Conservation (phyloP, 2,329 filamentous ascomycete genomes). For the Arthrobotrys conoides region DNA sequence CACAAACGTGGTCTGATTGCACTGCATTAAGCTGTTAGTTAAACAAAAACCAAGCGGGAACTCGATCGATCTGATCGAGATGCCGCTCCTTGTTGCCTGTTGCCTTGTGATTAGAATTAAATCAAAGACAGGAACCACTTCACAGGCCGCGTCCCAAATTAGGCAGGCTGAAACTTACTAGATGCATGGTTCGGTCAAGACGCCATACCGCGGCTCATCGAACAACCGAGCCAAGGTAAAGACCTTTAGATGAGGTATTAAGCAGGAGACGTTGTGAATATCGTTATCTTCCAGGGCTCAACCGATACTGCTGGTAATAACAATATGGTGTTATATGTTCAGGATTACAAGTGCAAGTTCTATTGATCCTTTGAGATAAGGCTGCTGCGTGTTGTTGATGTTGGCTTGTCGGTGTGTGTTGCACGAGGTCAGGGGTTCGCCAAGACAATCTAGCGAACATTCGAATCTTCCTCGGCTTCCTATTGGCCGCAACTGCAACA, state of each 20-base stretch:
- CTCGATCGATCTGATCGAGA: constrained; percentile 41
- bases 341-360: background rate
- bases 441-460: constrained; percentile 25
- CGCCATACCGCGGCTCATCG: constrained; percentile 39
- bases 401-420: constrained; percentile 11
- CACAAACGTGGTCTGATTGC: constrained; percentile 19
- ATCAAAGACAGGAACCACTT: constrained; percentile 39
- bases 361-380: constrained; percentile 14
- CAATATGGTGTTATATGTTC: background rate
- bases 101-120: constrained; percentile 47
- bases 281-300: constrained; percentile 7
- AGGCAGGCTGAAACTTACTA: constrained; percentile 52
- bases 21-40: constrained; percentile 1
- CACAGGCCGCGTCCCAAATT: constrained; percentile 44
- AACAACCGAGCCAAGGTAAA: constrained; percentile 25
- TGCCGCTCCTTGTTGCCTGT: constrained; percentile 40
- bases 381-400: constrained; percentile 27
- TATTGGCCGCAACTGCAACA: constrained; percentile 29
- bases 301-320: background rate
- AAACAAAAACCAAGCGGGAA: constrained; percentile 17
- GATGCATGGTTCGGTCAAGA: constrained; percentile 32
- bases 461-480: constrained; percentile 19
- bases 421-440: constrained; percentile 26
- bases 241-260: constrained; percentile 4
- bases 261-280: constrained; percentile 16